Evolutionary conservation across 352 stramenopile genomes (phyloP), one percentile per base, ranked within the genome.

Genomic region (Phytophthora tentaculata): DNA sequence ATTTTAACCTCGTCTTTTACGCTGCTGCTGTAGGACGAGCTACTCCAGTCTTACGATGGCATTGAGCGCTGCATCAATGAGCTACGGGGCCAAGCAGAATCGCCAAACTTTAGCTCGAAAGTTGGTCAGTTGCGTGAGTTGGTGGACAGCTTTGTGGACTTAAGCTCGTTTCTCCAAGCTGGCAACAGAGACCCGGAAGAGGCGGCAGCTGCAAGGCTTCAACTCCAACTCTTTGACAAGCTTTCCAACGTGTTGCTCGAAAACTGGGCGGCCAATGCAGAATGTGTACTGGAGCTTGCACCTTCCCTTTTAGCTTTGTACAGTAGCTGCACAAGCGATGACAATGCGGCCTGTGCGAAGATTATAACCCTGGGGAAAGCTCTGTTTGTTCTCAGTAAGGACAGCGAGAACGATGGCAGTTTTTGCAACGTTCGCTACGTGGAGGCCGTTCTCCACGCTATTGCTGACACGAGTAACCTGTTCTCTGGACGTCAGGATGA

Each of bases 371-470:
- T 91, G 1, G 77, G 76, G 4, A 95, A 95, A 53, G 67, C 69
- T 14, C 71, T 93, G 4, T 95, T 95, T 54, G 71, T 91, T 28
- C 64, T 91, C 29, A 92, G 83, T 59, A 95, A 95, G 49, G 81
- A 93, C 9, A 82, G 73, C 17, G 45, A 29, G 1, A 92, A 95
- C 55, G 86, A 95, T 63, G 53, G 48, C 16, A 64, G 32, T 6
- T 95, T 95, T 55, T 91, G 79, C 74, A 76, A 82, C 37, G 78
- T 93, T 1, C 73, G 69, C 12, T 88, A 89, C 44, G 79, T 92
- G 8, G 86, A 95, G 47, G 81, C 77, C 5, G 71, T 81, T 9
- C 69, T 95, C 2, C 54, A 69, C 9, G 55, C 79, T 16, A 77
- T 92, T 28, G 62, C 75, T 8, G 64, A 62, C 12, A 67, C 62